phyloP scores from a whole-genome alignment of 495 filamentous ascomycete genomes.

The Trichoderma parareesei region DNA sequence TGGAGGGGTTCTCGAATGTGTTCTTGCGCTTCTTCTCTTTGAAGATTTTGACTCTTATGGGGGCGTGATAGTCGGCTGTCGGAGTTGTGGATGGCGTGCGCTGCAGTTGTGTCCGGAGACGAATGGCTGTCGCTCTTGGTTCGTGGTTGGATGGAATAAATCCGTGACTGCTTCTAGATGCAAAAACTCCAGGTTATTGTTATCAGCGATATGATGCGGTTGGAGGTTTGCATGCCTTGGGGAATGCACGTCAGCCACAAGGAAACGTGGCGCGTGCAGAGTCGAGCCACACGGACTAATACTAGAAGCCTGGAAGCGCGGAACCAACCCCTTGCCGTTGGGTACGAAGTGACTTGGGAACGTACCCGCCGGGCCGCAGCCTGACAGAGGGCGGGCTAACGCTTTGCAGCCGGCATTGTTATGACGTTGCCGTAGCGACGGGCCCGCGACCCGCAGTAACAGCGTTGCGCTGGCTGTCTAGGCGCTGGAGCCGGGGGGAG shows the following conservation, averaged over 20 bases:
- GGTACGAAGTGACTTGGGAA: not conserved
- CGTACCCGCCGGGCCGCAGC: not conserved
- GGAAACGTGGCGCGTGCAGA: not conserved
- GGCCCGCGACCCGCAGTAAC: constrained; percentile 1
- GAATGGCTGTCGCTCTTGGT: no score
- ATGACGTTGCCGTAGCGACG: constrained; percentile 11
- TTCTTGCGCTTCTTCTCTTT: not conserved
- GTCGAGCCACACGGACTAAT: not conserved
- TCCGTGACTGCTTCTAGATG: not conserved
- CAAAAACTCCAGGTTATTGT: not conserved
- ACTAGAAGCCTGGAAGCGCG: no score
- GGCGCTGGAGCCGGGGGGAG: not conserved
- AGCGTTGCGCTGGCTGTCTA: constrained; percentile 3
- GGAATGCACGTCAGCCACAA: not conserved
- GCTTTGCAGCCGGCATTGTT: not conserved
- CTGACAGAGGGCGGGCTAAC: not conserved
- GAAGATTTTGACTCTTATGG: not conserved
- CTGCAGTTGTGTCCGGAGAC: no score
- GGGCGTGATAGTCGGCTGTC: no score
- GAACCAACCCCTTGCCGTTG: not conserved
- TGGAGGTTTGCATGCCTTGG: not conserved
- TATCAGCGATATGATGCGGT: not conserved
- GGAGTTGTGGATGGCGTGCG: no score
- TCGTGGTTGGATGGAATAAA: no score
- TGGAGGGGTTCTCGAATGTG: not conserved